phyloP scores from a whole-genome alignment of 2,329 filamentous ascomycete genomes.

The Aspergillus unguis region DNA sequence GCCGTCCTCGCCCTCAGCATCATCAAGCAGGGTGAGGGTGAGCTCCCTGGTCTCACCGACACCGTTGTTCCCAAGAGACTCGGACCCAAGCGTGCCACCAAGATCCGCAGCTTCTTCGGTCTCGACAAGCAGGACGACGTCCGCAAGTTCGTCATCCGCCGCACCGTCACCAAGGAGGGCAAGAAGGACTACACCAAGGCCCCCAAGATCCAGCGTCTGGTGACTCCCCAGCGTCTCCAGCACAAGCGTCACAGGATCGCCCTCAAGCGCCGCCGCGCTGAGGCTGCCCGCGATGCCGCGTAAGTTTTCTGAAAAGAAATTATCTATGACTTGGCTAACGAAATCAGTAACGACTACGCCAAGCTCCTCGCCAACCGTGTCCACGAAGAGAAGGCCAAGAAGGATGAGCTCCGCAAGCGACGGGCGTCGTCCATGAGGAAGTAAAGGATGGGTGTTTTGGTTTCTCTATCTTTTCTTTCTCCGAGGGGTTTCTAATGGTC shows the following conservation, averaged over 20 bases:
- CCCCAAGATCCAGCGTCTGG: slow-evolving; percentile 98
- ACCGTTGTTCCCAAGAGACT: slow-evolving; percentile 98
- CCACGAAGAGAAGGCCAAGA: slow-evolving; percentile 89
- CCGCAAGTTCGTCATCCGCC: slow-evolving; percentile 99
- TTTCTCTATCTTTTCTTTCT: slow-evolving; percentile 14
- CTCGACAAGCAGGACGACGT: slow-evolving; percentile 99
- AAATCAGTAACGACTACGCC: slow-evolving; percentile 83
- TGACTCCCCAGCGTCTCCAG: slow-evolving; percentile 99
- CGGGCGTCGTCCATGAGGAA: slow-evolving; percentile 93
- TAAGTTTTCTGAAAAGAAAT: slow-evolving; percentile 54
- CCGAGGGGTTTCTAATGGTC: slow-evolving; percentile 33
- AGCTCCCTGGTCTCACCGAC: slow-evolving; percentile 96
- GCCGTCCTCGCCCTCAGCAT: slow-evolving; percentile 90
- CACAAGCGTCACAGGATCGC: slow-evolving; percentile 98
- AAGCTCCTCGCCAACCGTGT: slow-evolving; percentile 96
- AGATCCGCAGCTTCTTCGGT: slow-evolving; percentile 99
- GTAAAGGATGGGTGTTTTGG: slow-evolving; percentile 51
- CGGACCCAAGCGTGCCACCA: slow-evolving; percentile 98
- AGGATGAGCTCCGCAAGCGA: slow-evolving; percentile 93
- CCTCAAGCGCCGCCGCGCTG: slow-evolving; percentile 95
- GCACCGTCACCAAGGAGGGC: slow-evolving; percentile 94
- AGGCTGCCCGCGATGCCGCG: slow-evolving; percentile 98
- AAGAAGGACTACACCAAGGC: slow-evolving; percentile 99
- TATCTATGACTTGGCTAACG: background rate
- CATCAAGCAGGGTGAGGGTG: slow-evolving; percentile 95